phyloP scores from a whole-genome alignment of 225 moss, liverwort and hornwort species.

The Straminergon stramineum region DNA sequence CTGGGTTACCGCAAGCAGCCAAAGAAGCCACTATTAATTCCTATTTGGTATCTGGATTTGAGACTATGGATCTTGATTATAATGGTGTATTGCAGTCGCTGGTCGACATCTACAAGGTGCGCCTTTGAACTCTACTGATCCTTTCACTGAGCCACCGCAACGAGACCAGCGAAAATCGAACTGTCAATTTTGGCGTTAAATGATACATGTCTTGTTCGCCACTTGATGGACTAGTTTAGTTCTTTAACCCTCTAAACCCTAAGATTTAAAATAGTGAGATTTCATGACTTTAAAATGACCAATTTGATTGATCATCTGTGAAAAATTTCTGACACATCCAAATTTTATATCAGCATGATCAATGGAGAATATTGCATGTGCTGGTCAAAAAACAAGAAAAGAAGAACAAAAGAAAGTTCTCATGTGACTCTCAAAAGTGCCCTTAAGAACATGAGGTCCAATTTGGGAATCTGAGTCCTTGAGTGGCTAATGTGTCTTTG shows the following conservation, averaged over 20 bases:
- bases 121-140: neutral
- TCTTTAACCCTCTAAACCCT: neutral
- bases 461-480: neutral
- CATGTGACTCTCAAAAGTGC: neutral
- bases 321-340: neutral
- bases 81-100: constrained; percentile 46
- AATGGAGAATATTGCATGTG: neutral
- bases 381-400: neutral
- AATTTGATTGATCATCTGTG: neutral
- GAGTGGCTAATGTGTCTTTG: neutral
- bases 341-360: neutral
- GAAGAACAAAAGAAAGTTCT: neutral
- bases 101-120: constrained; percentile 68
- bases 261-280: neutral
- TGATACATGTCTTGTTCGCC: neutral
- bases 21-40: constrained; percentile 64
- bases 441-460: neutral
- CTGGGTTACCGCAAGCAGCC: constrained; percentile 82
- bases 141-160: neutral
- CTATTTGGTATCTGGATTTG: constrained; percentile 50
- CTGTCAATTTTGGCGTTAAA: neutral
- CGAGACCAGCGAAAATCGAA: neutral
- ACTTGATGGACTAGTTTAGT: neutral
- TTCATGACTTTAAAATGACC: neutral
- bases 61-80: constrained; percentile 63